A percentile compares a stretch with the other conserved stretches of the same genome.
Conservation (phyloP, 1,139 yeast species). For the Wickerhamiella infanticola region DNA sequence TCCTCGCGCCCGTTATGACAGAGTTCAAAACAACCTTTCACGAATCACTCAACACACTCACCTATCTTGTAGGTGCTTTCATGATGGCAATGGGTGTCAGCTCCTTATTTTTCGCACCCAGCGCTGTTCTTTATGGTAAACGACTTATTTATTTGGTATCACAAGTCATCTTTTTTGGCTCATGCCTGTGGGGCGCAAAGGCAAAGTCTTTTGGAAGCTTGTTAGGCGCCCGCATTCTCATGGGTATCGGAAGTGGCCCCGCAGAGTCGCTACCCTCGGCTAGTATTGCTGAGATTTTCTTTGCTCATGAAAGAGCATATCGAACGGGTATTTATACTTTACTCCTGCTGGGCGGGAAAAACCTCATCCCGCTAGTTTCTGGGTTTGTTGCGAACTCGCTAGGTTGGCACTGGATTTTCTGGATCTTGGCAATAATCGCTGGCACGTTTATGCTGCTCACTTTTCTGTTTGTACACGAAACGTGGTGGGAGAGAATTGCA, state of each 20-base stretch:
- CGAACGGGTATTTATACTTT: slow-evolving; percentile 47
- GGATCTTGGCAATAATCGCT: slow-evolving; percentile 41
- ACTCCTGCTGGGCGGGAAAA: slow-evolving; percentile 47
- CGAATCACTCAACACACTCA: slow-evolving; percentile 29
- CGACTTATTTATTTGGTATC: slow-evolving; percentile 39
- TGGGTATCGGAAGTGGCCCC: slow-evolving; percentile 47
- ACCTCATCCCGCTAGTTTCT: slow-evolving; percentile 41
- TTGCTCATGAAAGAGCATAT: slow-evolving; percentile 52
- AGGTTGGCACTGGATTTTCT: slow-evolving; percentile 47
- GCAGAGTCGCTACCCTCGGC: slow-evolving; percentile 48
- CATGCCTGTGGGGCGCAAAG: slow-evolving; percentile 41
- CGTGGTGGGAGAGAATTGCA: slow-evolving; percentile 49
- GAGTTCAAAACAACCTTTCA: slow-evolving; percentile 31
- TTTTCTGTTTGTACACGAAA: slow-evolving; percentile 45
- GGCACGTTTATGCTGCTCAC: slow-evolving; percentile 34
- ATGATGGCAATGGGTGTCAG: slow-evolving; percentile 48
- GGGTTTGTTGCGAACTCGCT: slow-evolving; percentile 37
- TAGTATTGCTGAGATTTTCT: slow-evolving; percentile 47
- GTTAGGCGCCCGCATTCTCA: slow-evolving; percentile 42
- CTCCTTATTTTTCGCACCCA: slow-evolving; percentile 41
- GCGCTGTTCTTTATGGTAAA: slow-evolving; percentile 47
- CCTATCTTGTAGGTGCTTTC: slow-evolving; percentile 44
- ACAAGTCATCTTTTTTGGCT: slow-evolving; percentile 35
- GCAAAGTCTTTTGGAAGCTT: slow-evolving; percentile 35
- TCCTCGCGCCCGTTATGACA: slow-evolving; percentile 43